These are phyloP conservation scores for Berkeleyomyces basicola DNA, from an alignment of 2,329 filamentous ascomycete genomes.

Conservation along the genomic window DNA sequence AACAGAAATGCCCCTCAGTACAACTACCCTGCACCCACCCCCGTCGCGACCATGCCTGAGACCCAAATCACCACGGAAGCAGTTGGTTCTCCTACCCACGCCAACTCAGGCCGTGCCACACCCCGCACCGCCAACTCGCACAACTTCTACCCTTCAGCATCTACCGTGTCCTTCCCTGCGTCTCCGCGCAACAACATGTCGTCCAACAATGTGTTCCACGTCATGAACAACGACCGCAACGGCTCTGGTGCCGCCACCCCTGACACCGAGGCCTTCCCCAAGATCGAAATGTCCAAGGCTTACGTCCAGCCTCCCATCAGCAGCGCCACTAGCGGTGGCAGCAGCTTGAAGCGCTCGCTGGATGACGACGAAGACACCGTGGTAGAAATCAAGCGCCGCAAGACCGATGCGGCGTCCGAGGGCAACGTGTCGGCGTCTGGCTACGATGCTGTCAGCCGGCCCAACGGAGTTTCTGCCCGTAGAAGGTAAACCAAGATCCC, in stretches of 20 bases:
- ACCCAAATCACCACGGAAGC: slow-evolving; percentile 72
- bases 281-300: slow-evolving; percentile 42
- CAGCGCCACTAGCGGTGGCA: slow-evolving; percentile 42
- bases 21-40: slow-evolving; percentile 55
- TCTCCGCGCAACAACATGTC: slow-evolving; percentile 54
- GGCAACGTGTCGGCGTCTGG: slow-evolving; percentile 32
- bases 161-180: slow-evolving; percentile 54
- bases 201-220: slow-evolving; percentile 73
- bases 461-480: slow-evolving; percentile 27
- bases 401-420: slow-evolving; percentile 47
- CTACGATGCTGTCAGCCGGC: slow-evolving; percentile 34
- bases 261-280: slow-evolving; percentile 52
- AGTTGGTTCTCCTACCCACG: slow-evolving; percentile 49
- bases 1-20: slow-evolving; percentile 51
- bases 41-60: slow-evolving; percentile 51
- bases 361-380: slow-evolving; percentile 43
- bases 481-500: slow-evolving; percentile 21
- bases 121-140: slow-evolving; percentile 60
- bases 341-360: slow-evolving; percentile 30
- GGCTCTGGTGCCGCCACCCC: slow-evolving; percentile 46
- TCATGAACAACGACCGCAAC: slow-evolving; percentile 66
- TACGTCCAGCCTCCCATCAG: slow-evolving; percentile 47
- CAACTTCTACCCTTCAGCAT: slow-evolving; percentile 50
- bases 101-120: slow-evolving; percentile 61
- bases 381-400: slow-evolving; percentile 60